Percentiles rank a stretch among this genome's conserved stretches.
Conservation (phyloP, 345 rosid genomes). For the Stellera chamaejasme region DNA sequence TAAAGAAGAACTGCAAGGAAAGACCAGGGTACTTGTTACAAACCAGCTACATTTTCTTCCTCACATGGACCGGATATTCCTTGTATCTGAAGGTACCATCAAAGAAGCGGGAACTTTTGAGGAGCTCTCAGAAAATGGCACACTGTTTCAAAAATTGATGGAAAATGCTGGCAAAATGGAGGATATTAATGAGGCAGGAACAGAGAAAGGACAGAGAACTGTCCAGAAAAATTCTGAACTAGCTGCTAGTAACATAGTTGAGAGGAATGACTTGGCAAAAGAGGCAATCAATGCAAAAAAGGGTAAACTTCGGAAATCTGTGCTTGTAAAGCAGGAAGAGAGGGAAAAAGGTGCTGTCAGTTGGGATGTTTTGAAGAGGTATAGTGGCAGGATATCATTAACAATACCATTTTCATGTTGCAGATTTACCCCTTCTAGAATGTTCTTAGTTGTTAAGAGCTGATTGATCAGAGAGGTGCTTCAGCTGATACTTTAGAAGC, state of each 20-base stretch:
- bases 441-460: not conserved
- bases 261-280: slow-evolving; percentile 17
- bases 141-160: slow-evolving; percentile 75
- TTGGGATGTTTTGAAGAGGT: slow-evolving; percentile 84
- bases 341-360: slow-evolving; percentile 90
- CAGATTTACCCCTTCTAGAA: not conserved
- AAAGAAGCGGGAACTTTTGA: slow-evolving; percentile 85
- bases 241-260: slow-evolving; percentile 24
- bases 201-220: slow-evolving; percentile 14
- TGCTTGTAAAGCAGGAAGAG: slow-evolving; percentile 89
- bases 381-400: slow-evolving; percentile 1
- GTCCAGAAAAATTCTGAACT: slow-evolving; percentile 30
- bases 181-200: slow-evolving; percentile 29
- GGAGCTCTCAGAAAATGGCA: slow-evolving; percentile 71
- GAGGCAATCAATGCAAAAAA: slow-evolving; percentile 21
- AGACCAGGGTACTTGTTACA: slow-evolving; percentile 87
- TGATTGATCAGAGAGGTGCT: too few species aligned
- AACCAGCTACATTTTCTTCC: slow-evolving; percentile 99
- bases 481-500: too few species aligned
- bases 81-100: slow-evolving; percentile 68
- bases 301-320: slow-evolving; percentile 56
- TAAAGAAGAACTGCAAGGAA: slow-evolving; percentile 63
- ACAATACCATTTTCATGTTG: too few species aligned
- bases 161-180: slow-evolving; percentile 97
- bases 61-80: slow-evolving; percentile 65